A percentile compares a stretch with the other conserved stretches of the same genome.
Conservation (phyloP, 208 protist species). For the Wallacemonas sp. region DNA sequence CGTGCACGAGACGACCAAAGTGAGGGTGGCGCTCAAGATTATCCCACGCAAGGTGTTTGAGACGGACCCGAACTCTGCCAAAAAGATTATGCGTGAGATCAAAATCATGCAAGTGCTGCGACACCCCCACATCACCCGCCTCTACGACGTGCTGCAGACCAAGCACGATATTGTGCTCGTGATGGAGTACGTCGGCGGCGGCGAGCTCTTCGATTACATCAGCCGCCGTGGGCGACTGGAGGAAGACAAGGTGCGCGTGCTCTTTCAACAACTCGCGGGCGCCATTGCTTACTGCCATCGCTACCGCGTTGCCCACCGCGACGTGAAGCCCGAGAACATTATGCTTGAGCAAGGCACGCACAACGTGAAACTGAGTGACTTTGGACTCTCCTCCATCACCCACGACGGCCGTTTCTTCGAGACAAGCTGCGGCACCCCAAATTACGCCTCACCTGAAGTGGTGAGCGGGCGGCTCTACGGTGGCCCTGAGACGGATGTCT, state of each 20-base stretch:
- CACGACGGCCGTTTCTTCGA: conserved; percentile 84
- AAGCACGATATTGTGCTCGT: conserved; percentile 97
- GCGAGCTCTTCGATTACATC: conserved; percentile 99
- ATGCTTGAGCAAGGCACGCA: conserved; percentile 66
- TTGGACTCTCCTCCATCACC: conserved; percentile 80
- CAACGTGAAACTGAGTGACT: conserved; percentile 85
- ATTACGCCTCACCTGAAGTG: conserved; percentile 88
- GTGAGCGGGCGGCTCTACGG: conserved; percentile 75
- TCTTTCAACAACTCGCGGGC: conserved; percentile 98
- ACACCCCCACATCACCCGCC: conserved; percentile 98
- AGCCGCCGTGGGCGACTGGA: conserved; percentile 91
- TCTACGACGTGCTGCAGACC: conserved; percentile 97
- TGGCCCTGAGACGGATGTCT: conserved; percentile 81
- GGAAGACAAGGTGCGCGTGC: conserved; percentile 85
- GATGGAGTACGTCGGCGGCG: conserved; percentile 98
- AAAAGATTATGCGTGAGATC: conserved; percentile 96
- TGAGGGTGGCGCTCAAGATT: conserved; percentile 79
- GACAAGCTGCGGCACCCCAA: conserved; percentile 86
- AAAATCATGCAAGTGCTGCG: conserved; percentile 96
- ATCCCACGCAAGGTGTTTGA: conserved; percentile 81
- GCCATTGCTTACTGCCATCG: conserved; percentile 98
- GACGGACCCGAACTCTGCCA: conserved; percentile 68
- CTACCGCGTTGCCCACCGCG: conserved; percentile 89
- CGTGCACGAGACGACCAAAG: conserved; percentile 93
- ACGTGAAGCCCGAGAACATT: conserved; percentile 93